Conservation (phyloP, 345 rosid species). For the Arabis alpina region DNA sequence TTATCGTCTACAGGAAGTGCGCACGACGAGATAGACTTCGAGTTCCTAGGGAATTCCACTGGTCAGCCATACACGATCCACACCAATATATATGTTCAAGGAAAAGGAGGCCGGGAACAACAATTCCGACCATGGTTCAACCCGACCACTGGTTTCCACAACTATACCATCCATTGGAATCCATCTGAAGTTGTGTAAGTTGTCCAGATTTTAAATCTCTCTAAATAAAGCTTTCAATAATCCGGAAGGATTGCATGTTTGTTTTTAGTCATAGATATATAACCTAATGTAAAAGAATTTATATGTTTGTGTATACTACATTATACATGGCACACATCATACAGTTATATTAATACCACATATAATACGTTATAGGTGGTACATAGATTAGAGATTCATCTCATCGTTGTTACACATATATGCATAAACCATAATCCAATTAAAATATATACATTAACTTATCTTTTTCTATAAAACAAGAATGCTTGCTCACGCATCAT, state of each 20-base stretch:
- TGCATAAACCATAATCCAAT: too few relatives aligned
- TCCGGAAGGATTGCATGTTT: too few relatives aligned
- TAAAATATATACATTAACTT: neutral
- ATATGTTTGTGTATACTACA: too few relatives aligned
- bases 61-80: slow-evolving; percentile 75
- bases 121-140: slow-evolving; percentile 67
- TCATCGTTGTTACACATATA: too few relatives aligned
- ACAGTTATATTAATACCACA: too few relatives aligned
- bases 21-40: slow-evolving; percentile 80
- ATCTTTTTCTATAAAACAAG: neutral
- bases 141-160: slow-evolving; percentile 70
- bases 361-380: too few relatives aligned
- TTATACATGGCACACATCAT: too few relatives aligned
- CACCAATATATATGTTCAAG: slow-evolving; percentile 69
- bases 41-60: slow-evolving; percentile 70
- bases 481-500: neutral
- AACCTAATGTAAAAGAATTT: too few relatives aligned
- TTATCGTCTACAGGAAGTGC: slow-evolving; percentile 57
- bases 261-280: too few relatives aligned
- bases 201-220: neutral
- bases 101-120: slow-evolving; percentile 67
- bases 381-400: too few relatives aligned
- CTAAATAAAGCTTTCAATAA: neutral
- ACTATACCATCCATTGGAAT: slow-evolving; percentile 82
- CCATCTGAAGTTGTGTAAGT: slow-evolving; percentile 68